A percentile compares a stretch with the other conserved stretches of the same genome.
Conservation (phyloP, 1,284 basidiomycete species). For the Fomitopsis betulina region DNA sequence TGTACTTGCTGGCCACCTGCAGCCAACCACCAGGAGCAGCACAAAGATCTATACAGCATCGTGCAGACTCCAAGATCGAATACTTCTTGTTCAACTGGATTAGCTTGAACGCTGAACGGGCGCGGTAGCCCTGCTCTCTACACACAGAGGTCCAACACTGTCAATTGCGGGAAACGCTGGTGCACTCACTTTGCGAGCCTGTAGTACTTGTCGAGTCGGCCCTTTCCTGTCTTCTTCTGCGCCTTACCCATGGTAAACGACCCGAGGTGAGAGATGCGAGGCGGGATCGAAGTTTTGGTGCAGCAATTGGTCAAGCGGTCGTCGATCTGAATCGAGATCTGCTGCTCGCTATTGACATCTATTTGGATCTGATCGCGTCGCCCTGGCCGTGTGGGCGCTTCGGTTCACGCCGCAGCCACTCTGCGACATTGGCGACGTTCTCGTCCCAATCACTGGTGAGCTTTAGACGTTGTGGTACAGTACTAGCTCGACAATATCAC, state of each 20-base stretch:
- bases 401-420: not conserved
- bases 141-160: not conserved
- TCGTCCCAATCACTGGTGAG: not conserved
- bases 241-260: conserved; percentile 59
- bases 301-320: not conserved
- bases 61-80: conserved; percentile 84
- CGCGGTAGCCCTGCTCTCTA: conserved; percentile 98
- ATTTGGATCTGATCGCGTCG: not conserved
- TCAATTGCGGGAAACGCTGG: not conserved
- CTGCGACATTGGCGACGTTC: not conserved
- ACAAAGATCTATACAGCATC: conserved; percentile 97
- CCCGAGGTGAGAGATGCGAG: not conserved
- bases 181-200: conserved; percentile 79
- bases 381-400: no score
- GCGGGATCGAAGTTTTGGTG: conserved; percentile 4
- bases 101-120: conserved; percentile 99
- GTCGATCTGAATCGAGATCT: conserved; percentile 1
- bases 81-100: conserved; percentile 99
- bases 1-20: conserved; percentile 97
- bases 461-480: not conserved
- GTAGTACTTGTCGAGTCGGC: conserved; percentile 94
- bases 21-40: conserved; percentile 99
- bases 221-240: conserved; percentile 91
- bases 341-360: not conserved
- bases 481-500: not conserved